Evolutionary conservation across 306 rosid species (phyloP), one percentile per base, ranked within the genome.

Genomic region (Lupinus albus): DNA sequence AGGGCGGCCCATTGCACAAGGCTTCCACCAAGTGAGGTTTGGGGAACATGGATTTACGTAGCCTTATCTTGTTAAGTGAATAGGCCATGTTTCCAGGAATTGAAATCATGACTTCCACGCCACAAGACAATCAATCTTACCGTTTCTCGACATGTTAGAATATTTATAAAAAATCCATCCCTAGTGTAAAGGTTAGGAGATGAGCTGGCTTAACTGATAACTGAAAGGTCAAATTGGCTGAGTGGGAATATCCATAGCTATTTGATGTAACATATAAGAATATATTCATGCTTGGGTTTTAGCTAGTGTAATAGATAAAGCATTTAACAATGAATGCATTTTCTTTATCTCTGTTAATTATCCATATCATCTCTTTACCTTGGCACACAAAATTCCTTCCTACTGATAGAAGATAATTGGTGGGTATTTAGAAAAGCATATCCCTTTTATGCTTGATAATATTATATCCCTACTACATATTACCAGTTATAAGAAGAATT

Each of bases 161-260:
- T 42, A 38, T 13, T 44, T 47, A 33, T 14, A 7, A 67, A 28
- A 35, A 12, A 36, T 9, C 11, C n/a, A 67, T 61, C 65, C 14
- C 4, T 15, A 25, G 53, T 59, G 71, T 81, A 62, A 76, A 76
- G 77, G 25, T 14, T 2, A 53, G 18, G 13, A 51, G 21, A 64
- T 73, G 74, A 73, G 74, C 18, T 72, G 73, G 74, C 62, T 12
- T 25, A 64, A 58, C 61, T 44, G 48, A 35, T 32, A 35, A 36
- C 15, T 55, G 50, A 68, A 62, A 77, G 4, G 48, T 72, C 38
- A 63, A 5, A 42, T 7, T 55, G 41, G 12, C 17, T 11, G 4
- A 21, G 41, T 38, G 52, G 52, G 73, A 72, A 67, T 63, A 57
- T 50, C 25, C 55, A 45, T 8, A 5, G 18, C 39, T 32, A 57